A percentile compares a stretch with the other conserved stretches of the same genome.
These are phyloP conservation scores for Melocanna baccifera DNA, from an alignment of 176 grass and related monocot genomes.

Conservation along the genomic window DNA sequence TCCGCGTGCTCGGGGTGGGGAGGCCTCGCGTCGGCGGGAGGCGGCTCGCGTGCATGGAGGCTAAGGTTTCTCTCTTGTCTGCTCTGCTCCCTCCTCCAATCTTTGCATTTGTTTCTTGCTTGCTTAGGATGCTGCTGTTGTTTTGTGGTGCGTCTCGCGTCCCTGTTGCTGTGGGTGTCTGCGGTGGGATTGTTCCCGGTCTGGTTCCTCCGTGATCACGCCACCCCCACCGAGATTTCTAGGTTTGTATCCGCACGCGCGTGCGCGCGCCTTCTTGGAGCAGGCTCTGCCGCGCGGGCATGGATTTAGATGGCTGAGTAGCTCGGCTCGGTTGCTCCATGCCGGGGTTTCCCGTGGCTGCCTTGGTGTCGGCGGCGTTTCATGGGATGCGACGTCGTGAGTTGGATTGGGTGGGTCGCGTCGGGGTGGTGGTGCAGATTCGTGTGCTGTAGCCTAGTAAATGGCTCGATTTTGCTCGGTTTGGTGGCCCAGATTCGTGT, in stretches of 20 bases:
- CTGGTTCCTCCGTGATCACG: slow-evolving; percentile 22
- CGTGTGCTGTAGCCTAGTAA: not conserved
- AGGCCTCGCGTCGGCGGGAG: not conserved
- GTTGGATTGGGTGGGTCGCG: slow-evolving; percentile 19
- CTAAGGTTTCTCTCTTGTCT: slow-evolving; percentile 22
- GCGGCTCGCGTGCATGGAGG: not conserved
- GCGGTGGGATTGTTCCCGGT: not conserved
- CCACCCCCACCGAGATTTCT: not conserved
- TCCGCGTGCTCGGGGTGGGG: not conserved
- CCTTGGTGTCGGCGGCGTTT: not conserved
- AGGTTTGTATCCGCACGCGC: not conserved
- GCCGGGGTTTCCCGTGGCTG: not conserved
- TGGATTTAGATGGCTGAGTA: slow-evolving; percentile 7
- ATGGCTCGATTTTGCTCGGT: not conserved
- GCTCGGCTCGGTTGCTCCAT: not conserved
- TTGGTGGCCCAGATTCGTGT: not conserved
- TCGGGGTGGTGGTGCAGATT: slow-evolving; percentile 17
- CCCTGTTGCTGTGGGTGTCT: not conserved
- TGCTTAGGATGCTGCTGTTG: not conserved
- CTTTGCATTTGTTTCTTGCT: slow-evolving; percentile 6
- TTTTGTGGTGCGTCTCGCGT: slow-evolving; percentile 16
- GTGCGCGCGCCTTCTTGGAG: slow-evolving; percentile 1
- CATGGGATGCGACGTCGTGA: not conserved
- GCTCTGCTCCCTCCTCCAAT: slow-evolving; percentile 23
- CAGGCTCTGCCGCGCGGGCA: not conserved